Evolutionary conservation across 371 early-diverging fungal genomes (phyloP), one percentile per base, ranked within the genome.

Genomic region (Rhizopus microsporus): DNA sequence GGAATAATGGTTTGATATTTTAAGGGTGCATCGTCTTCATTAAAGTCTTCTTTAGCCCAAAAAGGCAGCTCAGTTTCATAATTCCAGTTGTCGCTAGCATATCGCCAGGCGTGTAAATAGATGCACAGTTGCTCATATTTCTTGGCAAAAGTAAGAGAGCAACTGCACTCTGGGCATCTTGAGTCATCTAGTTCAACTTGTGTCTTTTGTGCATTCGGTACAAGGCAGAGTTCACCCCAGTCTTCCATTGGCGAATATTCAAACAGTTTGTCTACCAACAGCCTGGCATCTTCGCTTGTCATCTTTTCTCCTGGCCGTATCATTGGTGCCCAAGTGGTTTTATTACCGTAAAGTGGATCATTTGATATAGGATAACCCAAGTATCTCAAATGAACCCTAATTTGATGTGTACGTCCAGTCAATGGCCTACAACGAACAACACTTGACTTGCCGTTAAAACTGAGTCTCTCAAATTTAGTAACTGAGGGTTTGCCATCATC

Each of bases 391-490:
- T 99, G 99, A n/a, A 99, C 98, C 53, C 99, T 88, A 62, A 99
- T 99, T 74, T 99, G 99, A 69, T 99, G 99, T 1, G 99, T 97
- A 42, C 99, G 83, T 3, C 99, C 99, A 1, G 99, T 99, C 34
- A 92, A 67, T 0, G 99, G 99, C 45, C 85, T 74, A 72, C 88
- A 88, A 49, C 70, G 60, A 12, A 91, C 82, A 1, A 93, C 79
- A 54, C 89, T 88, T 0, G 90, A 85, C 10, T 62, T 50, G 0
- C 87, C 86, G 57, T 92, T 91, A 52, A 78, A 84, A 29, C 71
- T 69, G 3, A 92, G 53, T 2, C 81, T 69, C 49, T 85, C 74
- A 67, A 93, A 93, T 50, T 81, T 71, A 0, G 96, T 96, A 8
- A 68, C 67, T 42, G 91, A 91, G 0, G 84, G 83, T 54, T 95